phyloP scores from a whole-genome alignment of 768 basidiomycete species.

The Thelephora ganbajun region DNA sequence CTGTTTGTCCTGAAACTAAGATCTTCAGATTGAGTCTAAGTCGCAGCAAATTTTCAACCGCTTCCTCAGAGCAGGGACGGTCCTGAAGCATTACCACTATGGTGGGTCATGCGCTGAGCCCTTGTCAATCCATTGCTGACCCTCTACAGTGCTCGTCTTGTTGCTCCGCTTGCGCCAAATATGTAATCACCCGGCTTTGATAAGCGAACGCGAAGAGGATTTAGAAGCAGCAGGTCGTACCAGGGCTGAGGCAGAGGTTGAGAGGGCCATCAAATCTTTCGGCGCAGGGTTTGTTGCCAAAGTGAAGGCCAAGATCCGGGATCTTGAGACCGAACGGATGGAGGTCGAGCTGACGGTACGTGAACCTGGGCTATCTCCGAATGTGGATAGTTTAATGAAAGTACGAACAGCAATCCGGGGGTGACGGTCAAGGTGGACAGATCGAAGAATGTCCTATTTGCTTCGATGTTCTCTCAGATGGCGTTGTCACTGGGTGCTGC shows the following conservation, averaged over 20 bases:
- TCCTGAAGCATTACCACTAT: constrained; percentile 55
- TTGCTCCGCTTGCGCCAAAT: constrained; percentile 48
- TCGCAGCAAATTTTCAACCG: constrained; percentile 53
- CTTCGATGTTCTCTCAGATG: constrained; percentile 38
- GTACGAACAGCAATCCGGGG: too few relatives aligned
- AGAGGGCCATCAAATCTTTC: constrained; percentile 17
- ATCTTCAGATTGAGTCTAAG: constrained; percentile 31
- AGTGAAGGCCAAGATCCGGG: constrained; percentile 33
- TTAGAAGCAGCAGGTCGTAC: constrained; percentile 35
- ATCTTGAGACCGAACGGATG: constrained; percentile 27
- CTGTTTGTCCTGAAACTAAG: background rate
- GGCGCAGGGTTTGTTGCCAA: constrained; percentile 30
- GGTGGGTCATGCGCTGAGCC: constrained; percentile 15
- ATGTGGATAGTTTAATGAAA: too few relatives aligned
- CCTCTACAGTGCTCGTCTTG: constrained; percentile 27
- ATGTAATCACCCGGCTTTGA: constrained; percentile 53
- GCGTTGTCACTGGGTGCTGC: constrained; percentile 42
- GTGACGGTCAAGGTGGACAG: too few relatives aligned
- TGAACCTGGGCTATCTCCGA: background rate
- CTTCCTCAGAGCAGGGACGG: constrained; percentile 46
- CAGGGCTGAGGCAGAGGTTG: constrained; percentile 31
- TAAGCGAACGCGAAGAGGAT: constrained; percentile 43
- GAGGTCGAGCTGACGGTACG: constrained; percentile 39
- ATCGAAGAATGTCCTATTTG: constrained; percentile 53
- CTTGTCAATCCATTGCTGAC: constrained; percentile 2